Evolutionary conservation across 2,329 filamentous ascomycete species (phyloP), one percentile per base, ranked within the genome.

Genomic region (Alternaria panax): DNA sequence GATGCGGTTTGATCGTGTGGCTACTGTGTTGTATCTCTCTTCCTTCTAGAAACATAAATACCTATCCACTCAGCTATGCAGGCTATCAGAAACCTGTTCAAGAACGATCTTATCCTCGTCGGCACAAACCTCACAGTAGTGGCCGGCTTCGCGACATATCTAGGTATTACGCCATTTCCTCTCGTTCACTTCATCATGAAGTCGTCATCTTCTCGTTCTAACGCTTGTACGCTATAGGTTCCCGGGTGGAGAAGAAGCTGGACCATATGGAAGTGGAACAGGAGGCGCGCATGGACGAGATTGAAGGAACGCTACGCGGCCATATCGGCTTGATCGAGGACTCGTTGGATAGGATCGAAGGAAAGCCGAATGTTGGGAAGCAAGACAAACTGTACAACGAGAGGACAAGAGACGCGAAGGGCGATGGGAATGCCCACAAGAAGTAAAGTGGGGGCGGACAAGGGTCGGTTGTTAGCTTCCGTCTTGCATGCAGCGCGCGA

Each of bases 251-350:
- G 38, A 62, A 52, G 51, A 59, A 56, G 25, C 20, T 80, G 55
- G 70, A 78, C 20, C 78, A 77, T 62, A 81, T 81, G 56, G 72
- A 81, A 4, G 76, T 82, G 67, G 80, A 83, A 59, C 77, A 80
- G 51, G 81, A 82, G 68, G 80, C 81, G 14, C 75, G 81, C 12
- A 73, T 81, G 66, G 80, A 83, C 52, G 80, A 82, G 60, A 71
- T 83, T 14, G 81, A 83, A 61, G 80, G 81, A 11, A 83, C 81
- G 7, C 61, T 82, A 28, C 61, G 81, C 57, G 81, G 80, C 0
- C 81, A 83, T 46, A 81, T 82, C 58, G 81, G 80, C 0, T 45
- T 81, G 34, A 83, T 83, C 28, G 80, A 83, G 60, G 81, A 82
- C 42, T 72, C 77, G 7, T 60, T 82, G 32, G 79, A 82, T 59